Percentiles rank a stretch among this genome's conserved stretches.
These are phyloP conservation scores for Microascus cirrosus DNA, from an alignment of 2,329 filamentous ascomycete species.

Conservation along the genomic window DNA sequence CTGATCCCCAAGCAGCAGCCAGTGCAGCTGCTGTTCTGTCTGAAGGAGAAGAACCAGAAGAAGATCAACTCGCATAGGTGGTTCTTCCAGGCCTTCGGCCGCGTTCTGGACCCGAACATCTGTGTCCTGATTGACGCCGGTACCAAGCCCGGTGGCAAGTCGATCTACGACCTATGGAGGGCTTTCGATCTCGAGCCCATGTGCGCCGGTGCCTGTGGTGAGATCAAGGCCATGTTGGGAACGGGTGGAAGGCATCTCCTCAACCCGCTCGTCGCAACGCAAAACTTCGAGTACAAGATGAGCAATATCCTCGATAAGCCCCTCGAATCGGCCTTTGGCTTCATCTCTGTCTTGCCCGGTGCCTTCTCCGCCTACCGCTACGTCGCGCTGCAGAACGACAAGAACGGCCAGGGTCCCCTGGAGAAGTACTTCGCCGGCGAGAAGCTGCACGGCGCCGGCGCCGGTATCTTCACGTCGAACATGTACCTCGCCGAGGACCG, in stretches of 20 bases:
- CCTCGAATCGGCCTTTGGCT: constrained; percentile 91
- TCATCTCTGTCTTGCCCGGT: constrained; percentile 92
- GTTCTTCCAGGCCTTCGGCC: constrained; percentile 97
- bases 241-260: constrained; percentile 74
- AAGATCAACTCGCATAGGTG: constrained; percentile 99
- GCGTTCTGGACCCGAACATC: constrained; percentile 87
- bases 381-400: constrained; percentile 90
- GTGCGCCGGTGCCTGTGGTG: constrained; percentile 93
- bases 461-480: constrained; percentile 95
- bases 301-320: constrained; percentile 98
- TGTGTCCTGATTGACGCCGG: constrained; percentile 94
- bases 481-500: constrained; percentile 99
- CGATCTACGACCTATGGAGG: constrained; percentile 97
- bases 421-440: constrained; percentile 97
- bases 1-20: constrained; percentile 80
- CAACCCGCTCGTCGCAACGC: constrained; percentile 88
- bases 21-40: constrained; percentile 92
- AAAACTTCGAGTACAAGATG: constrained; percentile 99
- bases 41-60: constrained; percentile 99
- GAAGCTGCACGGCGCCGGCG: constrained; percentile 84
- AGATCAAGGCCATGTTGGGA: constrained; percentile 97
- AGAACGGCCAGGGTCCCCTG: constrained; percentile 81
- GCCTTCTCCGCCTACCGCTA: constrained; percentile 98
- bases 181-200: constrained; percentile 96
- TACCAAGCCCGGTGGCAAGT: constrained; percentile 86